phyloP scores from a whole-genome alignment of 495 filamentous ascomycete genomes.

The Penicillium diatomitis region DNA sequence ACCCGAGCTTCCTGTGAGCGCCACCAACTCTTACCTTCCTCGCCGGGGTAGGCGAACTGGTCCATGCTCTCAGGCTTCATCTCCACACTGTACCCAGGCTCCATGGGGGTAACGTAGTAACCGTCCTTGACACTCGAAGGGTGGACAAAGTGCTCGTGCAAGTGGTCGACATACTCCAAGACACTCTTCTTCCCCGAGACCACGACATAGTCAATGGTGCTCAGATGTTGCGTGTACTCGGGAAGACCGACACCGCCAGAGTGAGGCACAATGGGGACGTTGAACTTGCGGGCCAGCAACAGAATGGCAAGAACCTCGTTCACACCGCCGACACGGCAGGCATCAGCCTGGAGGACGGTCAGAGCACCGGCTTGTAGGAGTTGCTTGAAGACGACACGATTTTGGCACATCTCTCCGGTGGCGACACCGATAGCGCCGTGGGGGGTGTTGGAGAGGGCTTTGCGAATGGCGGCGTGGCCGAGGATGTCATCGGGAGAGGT shows the following conservation, averaged over 20 bases:
- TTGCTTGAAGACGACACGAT: constrained; percentile 91
- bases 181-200: constrained; percentile 73
- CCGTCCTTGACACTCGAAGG: constrained; percentile 73
- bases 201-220: constrained; percentile 89
- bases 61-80: constrained; percentile 89
- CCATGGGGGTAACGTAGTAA: constrained; percentile 76
- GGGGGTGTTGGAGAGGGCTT: constrained; percentile 57
- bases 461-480: constrained; percentile 75
- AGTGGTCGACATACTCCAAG: constrained; percentile 85
- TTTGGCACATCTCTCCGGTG: constrained; percentile 96
- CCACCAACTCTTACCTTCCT: constrained; percentile 77
- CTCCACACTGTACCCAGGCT: constrained; percentile 83
- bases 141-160: constrained; percentile 89
- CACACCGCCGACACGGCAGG: constrained; percentile 82
- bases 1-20: constrained; percentile 55
- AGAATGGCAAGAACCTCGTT: constrained; percentile 92
- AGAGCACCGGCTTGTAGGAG: constrained; percentile 69
- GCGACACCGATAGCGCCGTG: constrained; percentile 70
- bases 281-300: constrained; percentile 77
- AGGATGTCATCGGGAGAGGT: constrained; percentile 88
- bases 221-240: constrained; percentile 90
- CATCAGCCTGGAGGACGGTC: constrained; percentile 85
- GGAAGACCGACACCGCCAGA: constrained; percentile 84
- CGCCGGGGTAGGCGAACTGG: constrained; percentile 62
- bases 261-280: constrained; percentile 80